phyloP scores from a whole-genome alignment of 2,329 filamentous ascomycete genomes.

The Periconia macrospinosa region DNA sequence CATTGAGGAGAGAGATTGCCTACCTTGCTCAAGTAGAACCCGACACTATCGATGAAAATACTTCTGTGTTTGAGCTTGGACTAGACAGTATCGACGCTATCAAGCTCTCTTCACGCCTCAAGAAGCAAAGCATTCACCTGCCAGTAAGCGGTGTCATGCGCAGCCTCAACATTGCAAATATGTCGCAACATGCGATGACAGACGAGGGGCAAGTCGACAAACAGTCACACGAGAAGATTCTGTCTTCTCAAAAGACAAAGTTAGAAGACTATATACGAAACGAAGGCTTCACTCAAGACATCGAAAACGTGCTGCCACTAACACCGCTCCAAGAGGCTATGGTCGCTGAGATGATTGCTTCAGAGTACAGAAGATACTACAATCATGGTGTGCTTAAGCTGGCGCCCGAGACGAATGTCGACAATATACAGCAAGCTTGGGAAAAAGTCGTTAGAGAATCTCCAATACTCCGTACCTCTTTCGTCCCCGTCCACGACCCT shows the following conservation, averaged over 20 bases:
- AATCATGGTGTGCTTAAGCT: constrained; percentile 79
- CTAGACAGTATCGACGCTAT: constrained; percentile 92
- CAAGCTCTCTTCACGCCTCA: constrained; percentile 75
- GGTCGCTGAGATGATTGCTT: constrained; percentile 78
- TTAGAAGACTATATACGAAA: constrained; percentile 46
- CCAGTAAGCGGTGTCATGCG: constrained; percentile 78
- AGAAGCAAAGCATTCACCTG: constrained; percentile 60
- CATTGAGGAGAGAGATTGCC: constrained; percentile 65
- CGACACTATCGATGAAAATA: constrained; percentile 57
- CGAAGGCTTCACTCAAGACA: constrained; percentile 36
- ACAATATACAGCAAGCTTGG: constrained; percentile 65
- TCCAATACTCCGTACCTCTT: constrained; percentile 75
- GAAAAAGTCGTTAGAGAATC: constrained; percentile 59
- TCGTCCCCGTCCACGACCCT: constrained; percentile 67
- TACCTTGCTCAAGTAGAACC: constrained; percentile 58
- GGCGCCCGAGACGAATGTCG: constrained; percentile 55
- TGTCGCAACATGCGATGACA: constrained; percentile 46
- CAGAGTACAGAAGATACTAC: constrained; percentile 76
- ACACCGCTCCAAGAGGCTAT: constrained; percentile 88
- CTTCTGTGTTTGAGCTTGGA: constrained; percentile 77
- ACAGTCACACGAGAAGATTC: constrained; percentile 12
- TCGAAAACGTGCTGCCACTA: constrained; percentile 68
- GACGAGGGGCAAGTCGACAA: constrained; percentile 1
- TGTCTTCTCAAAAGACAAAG: constrained; percentile 23
- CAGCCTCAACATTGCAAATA: constrained; percentile 66